Conservation (phyloP, 2,329 filamentous ascomycete species). For the Simplicillium aogashimaense region DNA sequence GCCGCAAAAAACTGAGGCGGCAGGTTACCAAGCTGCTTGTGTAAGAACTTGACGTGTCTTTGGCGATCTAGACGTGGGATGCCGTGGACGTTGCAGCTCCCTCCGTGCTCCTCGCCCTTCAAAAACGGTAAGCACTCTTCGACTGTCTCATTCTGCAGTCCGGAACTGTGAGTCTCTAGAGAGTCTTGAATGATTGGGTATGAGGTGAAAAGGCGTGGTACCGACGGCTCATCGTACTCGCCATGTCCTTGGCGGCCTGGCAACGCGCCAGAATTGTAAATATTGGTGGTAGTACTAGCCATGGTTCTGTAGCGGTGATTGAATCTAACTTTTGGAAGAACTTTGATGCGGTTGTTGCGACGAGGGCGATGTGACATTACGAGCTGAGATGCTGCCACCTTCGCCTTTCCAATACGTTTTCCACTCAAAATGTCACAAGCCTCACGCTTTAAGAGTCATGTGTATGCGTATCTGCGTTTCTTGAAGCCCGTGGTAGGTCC, state of each 20-base stretch:
- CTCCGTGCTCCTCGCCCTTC: slow-evolving; percentile 38
- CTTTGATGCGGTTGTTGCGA: slow-evolving; percentile 5
- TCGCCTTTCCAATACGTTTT: too few relatives aligned
- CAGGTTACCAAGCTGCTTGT: slow-evolving; percentile 47
- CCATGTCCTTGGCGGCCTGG: too few relatives aligned
- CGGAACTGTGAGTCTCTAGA: slow-evolving; percentile 58
- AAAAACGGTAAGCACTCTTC: slow-evolving; percentile 61
- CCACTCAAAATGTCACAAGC: too few relatives aligned
- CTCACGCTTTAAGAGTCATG: too few relatives aligned
- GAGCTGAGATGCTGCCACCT: too few relatives aligned
- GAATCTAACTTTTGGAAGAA: neutral
- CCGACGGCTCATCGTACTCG: slow-evolving; percentile 2
- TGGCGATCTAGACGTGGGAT: slow-evolving; percentile 63
- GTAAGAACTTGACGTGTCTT: slow-evolving; percentile 53
- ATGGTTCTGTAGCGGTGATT: neutral
- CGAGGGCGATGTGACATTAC: too few relatives aligned
- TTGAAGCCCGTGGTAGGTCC: too few relatives aligned
- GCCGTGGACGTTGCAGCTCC: slow-evolving; percentile 57
- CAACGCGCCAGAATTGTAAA: too few relatives aligned
- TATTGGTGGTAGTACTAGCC: neutral
- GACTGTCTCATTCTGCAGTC: slow-evolving; percentile 58
- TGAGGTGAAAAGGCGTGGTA: slow-evolving; percentile 48
- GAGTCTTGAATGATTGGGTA: slow-evolving; percentile 55
- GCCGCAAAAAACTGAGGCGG: slow-evolving; percentile 62
- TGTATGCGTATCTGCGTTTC: too few relatives aligned